Evolutionary conservation across 805 yeast genomes (phyloP).

Genomic region (Candida vaughaniae): DNA sequence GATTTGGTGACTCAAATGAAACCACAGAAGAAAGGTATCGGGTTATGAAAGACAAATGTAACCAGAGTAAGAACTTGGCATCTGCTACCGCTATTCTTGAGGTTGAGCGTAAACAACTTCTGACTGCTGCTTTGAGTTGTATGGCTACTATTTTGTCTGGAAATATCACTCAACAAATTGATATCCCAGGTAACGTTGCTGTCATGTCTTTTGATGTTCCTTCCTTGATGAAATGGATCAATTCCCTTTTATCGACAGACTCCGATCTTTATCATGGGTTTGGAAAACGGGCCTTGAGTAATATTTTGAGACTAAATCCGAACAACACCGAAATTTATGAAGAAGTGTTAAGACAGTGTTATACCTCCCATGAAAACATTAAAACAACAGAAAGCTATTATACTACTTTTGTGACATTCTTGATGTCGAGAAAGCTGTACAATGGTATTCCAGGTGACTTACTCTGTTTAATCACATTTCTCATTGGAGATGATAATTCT

Average conservation of each 20-base stretch:
- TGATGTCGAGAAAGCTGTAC: constrained; percentile 48
- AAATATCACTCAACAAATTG: constrained; percentile 52
- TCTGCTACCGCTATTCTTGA: constrained; percentile 76
- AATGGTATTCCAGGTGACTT: constrained; percentile 60
- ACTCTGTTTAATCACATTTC: constrained; percentile 72
- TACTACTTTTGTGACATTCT: constrained; percentile 63
- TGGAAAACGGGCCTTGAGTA: constrained; percentile 71
- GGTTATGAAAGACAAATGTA: constrained; percentile 48
- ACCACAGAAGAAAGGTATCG: constrained; percentile 67
- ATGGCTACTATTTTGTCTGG: constrained; percentile 84
- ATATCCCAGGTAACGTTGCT: constrained; percentile 47
- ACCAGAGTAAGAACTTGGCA: constrained; percentile 36
- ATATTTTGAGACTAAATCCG: constrained; percentile 61
- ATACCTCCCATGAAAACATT: constrained; percentile 49
- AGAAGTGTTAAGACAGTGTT: constrained; percentile 72
- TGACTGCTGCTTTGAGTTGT: constrained; percentile 70
- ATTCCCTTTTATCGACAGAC: constrained; percentile 59
- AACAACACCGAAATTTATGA: constrained; percentile 50
- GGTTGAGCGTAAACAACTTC: constrained; percentile 69
- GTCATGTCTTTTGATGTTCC: constrained; percentile 69
- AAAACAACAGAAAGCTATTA: constrained; percentile 68
- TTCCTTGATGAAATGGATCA: constrained; percentile 77
- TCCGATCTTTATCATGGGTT: constrained; percentile 56
- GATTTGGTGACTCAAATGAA: constrained; percentile 66
- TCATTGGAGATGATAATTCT: constrained; percentile 70